Evolutionary conservation across 768 basidiomycete species (phyloP), one percentile per base, ranked within the genome.

Genomic region (Roridomyces roridus): DNA sequence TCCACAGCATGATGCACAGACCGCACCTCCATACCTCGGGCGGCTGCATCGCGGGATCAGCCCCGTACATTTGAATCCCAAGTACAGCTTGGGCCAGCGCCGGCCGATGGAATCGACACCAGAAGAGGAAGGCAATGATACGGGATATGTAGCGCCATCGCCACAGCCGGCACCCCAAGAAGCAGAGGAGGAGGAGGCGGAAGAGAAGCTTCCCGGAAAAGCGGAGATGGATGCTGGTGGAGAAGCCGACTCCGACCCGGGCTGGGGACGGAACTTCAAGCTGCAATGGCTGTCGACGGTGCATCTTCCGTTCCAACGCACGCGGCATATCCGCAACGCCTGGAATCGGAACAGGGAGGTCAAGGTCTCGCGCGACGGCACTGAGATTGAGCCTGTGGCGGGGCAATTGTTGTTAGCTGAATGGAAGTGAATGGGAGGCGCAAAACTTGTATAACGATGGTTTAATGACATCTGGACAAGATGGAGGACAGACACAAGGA

Each of bases 281-380:
- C 74, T 97, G 24, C 81, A 94, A 63, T 97, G 96, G 96, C 60
- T 95, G 40, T 83, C 80, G 61, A 90, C 85, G 0, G 74, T 82
- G 12, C 79, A 81, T 2, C 69, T 98, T 3, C 86, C 92, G 0
- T 98, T 98, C 72, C 73, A 78, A 59, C 84, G 84, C 44, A 89
- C 89, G 29, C 82, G 87, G 24, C 89, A 94, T 67, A 71, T 97
- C 47, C 85, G 92, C 37, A 98, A 98, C 68, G 88, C 89, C 2
- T 98, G 95, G 94, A 98, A 98, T 64, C 85, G 92, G 61, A 91
- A 90, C 55, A 77, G 85, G n/a, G n/a, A n/a, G n/a, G n/a, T n/a
- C n/a, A n/a, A n/a, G n/a, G n/a, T n/a, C n/a, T n/a, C n/a, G n/a
- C n/a, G n/a, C n/a, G n/a, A n/a, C n/a, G n/a, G n/a, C n/a, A n/a